Evolutionary conservation across 169 alveolate species (phyloP), one percentile per base, ranked within the genome.

Genomic region (Eimeria maxima): DNA sequence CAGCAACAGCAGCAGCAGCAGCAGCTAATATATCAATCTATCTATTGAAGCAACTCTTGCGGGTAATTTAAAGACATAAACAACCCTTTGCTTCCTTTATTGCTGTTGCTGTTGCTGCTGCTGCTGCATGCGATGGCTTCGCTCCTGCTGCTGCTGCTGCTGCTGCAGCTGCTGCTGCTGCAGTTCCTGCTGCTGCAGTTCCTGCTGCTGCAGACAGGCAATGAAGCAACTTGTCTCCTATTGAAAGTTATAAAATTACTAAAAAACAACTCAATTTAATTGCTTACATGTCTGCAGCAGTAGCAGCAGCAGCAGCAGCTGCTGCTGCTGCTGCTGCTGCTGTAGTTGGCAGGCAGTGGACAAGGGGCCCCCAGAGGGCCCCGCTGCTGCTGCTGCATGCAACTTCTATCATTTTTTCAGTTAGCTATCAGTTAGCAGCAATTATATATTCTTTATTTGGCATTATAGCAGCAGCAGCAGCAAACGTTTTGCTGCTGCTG

Each of bases 251-350:
- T 65, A 8, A 5, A 65, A 4, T 5, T 14, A n/a, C 18, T 10
- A 22, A 4, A 65, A 65, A 65, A n/a, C 74, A 65, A 65, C 74
- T 65, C 74, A 65, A 65, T 14, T 22, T 8, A n/a, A 8, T 22
- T 16, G 74, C 74, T 65, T 5, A 22, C 6, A n/a, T n/a, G 38
- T n/a, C 24, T 65, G 20, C 74, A 65, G 20, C 27, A 14, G 6
- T n/a, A 65, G 74, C 74, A 65, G 74, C 74, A 65, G 74, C 74
- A 65, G 74, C 74, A 22, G 74, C 74, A 22, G 74, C 74, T 8
- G 74, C 74, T 8, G 74, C 74, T 8, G 74, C 74, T 65, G 74
- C 74, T 65, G 74, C 74, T 16, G 74, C 74, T 65, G 74, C 74
- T 65, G 74, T n/a, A 10, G 74, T 22, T 5, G 6, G 33, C 74